Percentiles rank a stretch among this genome's conserved stretches.
Evolutionary conservation across 768 basidiomycete genomes (phyloP).

Genomic region (Kwoniella mangroviensis): DNA sequence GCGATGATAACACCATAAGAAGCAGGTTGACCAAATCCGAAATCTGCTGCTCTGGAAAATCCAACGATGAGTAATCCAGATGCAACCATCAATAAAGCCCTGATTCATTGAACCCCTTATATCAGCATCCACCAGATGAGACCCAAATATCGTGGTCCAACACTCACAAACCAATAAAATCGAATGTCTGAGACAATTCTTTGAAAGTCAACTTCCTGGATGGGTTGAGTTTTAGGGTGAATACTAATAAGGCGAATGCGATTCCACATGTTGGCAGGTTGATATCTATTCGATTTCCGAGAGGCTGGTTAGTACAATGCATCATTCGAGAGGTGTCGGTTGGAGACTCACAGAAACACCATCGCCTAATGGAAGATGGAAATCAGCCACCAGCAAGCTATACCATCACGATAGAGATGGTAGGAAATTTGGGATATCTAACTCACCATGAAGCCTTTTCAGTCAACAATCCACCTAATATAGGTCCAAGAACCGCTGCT

Average conservation of each 20-base stretch:
- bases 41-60: slow-evolving; percentile 55
- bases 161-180: slow-evolving; percentile 58
- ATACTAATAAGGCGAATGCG: slow-evolving; percentile 51
- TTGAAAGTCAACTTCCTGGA: slow-evolving; percentile 37
- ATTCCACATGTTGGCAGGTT: slow-evolving; percentile 56
- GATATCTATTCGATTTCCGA: slow-evolving; percentile 36
- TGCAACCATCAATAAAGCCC: slow-evolving; percentile 56
- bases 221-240: slow-evolving; percentile 58
- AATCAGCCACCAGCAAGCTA: not conserved
- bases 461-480: slow-evolving; percentile 69
- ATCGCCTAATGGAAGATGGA: slow-evolving; percentile 19
- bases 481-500: slow-evolving; percentile 73
- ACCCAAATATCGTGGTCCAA: not conserved
- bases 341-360: slow-evolving; percentile 44
- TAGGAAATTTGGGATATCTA: not conserved
- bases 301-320: not conserved
- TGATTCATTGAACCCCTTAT: slow-evolving; percentile 6
- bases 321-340: not conserved
- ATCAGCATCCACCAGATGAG: no score
- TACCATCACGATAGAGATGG: no score
- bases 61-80: slow-evolving; percentile 58
- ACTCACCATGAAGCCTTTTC: slow-evolving; percentile 37
- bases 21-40: slow-evolving; percentile 49
- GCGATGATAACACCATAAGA: slow-evolving; percentile 57
- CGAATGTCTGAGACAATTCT: slow-evolving; percentile 52